Base-by-base conservation (phyloP, 2,329 filamentous ascomycete genomes). In the Emmonsia crescens region DNA sequence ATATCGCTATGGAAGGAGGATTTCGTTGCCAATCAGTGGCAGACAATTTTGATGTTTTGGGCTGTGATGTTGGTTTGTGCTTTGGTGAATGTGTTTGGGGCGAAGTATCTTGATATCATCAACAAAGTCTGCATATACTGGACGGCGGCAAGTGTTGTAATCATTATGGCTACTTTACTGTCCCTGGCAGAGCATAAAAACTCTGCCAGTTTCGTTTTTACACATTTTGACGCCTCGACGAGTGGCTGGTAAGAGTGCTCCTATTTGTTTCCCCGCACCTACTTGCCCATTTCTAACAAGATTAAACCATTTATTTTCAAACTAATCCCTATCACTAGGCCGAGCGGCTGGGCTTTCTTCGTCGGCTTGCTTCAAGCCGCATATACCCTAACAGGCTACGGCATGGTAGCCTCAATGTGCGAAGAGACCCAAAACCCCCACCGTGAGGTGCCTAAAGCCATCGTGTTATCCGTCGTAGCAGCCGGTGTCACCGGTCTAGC, bases 121-220 rank as follows among this genome's bases (percentile, higher is more conserved):
- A 89, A 89, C 70, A 89, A 87, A 67, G 73, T 88, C 55, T 89
- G 87, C 71, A 89, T 89, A 60, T 88, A 84, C 70, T 89, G 87
- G 87, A 89, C 87, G 0, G 82, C 76, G 0, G 79, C 80, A 0
- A 85, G 83, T 49, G 85, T 89, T 3, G 63, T 89, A 58, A 86
- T 89, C 52, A 89, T 91, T 51, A 74, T 91, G 66, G 79, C 82
- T 55, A 83, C 82, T 0, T 69, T 88, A n/a, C 73, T 88, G 56
- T 77, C 74, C 27, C 87, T 86, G 83, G 80, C 84, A 9, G 80
- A 85, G 62, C 72, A 77, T 19, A 65, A 78, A 63, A 76, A 85
- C 38, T 81, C 78, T 63, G 86, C 78, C 1, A 79, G 83, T 42
- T 89, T 86, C 68, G 86, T 89, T 8, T 89, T 89, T 69, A 75